These are phyloP conservation scores for Aspergillus sp. DNA, from an alignment of 2,329 filamentous ascomycete species.

Conservation along the genomic window DNA sequence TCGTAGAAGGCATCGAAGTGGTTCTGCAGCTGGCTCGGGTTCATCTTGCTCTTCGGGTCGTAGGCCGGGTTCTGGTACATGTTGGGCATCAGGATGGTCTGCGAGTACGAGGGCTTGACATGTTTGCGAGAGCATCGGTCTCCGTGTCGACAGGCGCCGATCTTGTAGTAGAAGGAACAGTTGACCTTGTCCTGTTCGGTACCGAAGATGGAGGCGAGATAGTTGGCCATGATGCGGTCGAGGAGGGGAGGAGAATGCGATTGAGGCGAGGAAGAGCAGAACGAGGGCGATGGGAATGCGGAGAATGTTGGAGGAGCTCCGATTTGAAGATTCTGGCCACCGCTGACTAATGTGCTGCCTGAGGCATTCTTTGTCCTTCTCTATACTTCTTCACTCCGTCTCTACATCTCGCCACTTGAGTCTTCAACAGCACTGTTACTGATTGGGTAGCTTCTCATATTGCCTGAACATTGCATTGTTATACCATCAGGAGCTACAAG, in stretches of 20 bases:
- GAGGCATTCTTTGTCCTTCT: too few relatives aligned
- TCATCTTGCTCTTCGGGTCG: conserved; percentile 97
- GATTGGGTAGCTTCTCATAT: too few relatives aligned
- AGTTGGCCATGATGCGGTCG: conserved; percentile 75
- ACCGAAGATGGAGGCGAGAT: conserved; percentile 98
- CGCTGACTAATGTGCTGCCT: too few relatives aligned
- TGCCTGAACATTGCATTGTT: too few relatives aligned
- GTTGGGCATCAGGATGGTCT: conserved; percentile 96
- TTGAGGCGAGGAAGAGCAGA: background rate
- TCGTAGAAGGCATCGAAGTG: conserved; percentile 99
- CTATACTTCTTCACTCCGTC: too few relatives aligned
- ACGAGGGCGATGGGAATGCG: background rate
- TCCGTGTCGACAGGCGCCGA: conserved; percentile 96
- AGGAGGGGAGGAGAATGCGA: background rate
- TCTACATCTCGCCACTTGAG: too few relatives aligned
- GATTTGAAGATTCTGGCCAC: background rate
- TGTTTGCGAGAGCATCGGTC: conserved; percentile 98
- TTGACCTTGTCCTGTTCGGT: conserved; percentile 99
- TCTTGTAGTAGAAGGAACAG: conserved; percentile 99
- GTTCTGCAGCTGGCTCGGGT: conserved; percentile 91
- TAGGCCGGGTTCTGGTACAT: conserved; percentile 99
- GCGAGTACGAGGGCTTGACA: conserved; percentile 96
- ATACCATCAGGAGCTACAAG: too few relatives aligned
- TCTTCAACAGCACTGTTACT: too few relatives aligned
- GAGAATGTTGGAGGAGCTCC: background rate